Base-by-base conservation (phyloP, 768 basidiomycete genomes). In the Hydnomerulius pinastri region DNA sequence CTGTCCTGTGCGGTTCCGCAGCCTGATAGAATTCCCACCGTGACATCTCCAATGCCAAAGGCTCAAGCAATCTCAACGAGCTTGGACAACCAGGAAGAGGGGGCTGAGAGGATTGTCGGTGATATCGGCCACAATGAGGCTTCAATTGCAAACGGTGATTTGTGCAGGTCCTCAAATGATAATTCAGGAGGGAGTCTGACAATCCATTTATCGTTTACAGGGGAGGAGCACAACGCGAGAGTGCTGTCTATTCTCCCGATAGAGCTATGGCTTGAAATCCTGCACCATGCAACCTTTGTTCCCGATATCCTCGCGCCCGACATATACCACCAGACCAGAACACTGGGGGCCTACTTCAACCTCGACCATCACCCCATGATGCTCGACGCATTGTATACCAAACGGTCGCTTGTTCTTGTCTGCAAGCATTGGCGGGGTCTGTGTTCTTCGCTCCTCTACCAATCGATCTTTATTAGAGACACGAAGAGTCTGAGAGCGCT, bases 361-460 rank as follows among this genome's bases (percentile, higher is more conserved):
- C 7, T 29, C 12, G 0, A 6, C 6, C 4, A 33, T 10, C 39
- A 42, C 28, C 24, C 23, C 36, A 8, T 6, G 18, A 42, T 40
- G 27, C 20, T 17, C 13, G 38, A 33, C n/a, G 47, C 29, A 35
- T 23, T 46, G 45, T 7, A 12, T 21, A 46, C 45, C 33, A 29
- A 23, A 32, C 11, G 35, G 3, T 36, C 33, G 20, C 43, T 55
- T 8, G 44, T 42, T 21, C 53, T 44, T 3, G 53, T 55, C 4
- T 55, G 53, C 44, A 55, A 46, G 27, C 7, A 15, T 18, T 55
- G 53, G 53, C 28, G 43, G 42, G 9, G n/a, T 18, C 30, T 55
- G 11, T 53, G 52, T 29, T 38, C 43, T 4, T 42, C 48, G 13
- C 45, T 53, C 37, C 53, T 55, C 15, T 55, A 55, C 38, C 27